Evolutionary conservation across 2,329 filamentous ascomycete species (phyloP).

Genomic region (Ramichloridium luteum): DNA sequence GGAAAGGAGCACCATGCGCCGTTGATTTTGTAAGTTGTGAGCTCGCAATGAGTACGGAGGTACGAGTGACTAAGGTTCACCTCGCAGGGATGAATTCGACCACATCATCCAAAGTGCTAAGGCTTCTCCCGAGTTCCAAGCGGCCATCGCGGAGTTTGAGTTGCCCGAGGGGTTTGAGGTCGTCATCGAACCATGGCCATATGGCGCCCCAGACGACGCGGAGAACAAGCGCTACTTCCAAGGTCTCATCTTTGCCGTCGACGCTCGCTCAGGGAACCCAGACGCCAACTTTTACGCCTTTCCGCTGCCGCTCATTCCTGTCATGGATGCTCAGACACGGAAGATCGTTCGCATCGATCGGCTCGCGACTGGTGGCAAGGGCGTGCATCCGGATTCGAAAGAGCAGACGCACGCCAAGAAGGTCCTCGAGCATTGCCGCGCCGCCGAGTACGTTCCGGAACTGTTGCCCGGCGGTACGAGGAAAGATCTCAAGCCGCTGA

Average conservation of each 20-base stretch:
- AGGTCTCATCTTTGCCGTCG: slow-evolving; percentile 21
- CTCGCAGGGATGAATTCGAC: slow-evolving; percentile 34
- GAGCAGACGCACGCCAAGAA: slow-evolving; percentile 27
- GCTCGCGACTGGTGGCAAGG: slow-evolving; percentile 21
- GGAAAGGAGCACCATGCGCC: slow-evolving; percentile 19
- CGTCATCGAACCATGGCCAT: slow-evolving; percentile 23
- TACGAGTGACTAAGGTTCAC: slow-evolving; percentile 1
- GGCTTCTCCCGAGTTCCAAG: slow-evolving; percentile 28
- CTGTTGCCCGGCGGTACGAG: slow-evolving; percentile 27
- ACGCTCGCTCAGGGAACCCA: slow-evolving; percentile 31
- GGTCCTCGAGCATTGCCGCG: slow-evolving; percentile 37
- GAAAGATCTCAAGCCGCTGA: slow-evolving; percentile 49
- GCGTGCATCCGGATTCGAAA: slow-evolving; percentile 25
- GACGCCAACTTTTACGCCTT: slow-evolving; percentile 24
- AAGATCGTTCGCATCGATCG: slow-evolving; percentile 23
- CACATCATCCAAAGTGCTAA: slow-evolving; percentile 38
- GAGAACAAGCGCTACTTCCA: slow-evolving; percentile 22
- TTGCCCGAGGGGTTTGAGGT: slow-evolving; percentile 20
- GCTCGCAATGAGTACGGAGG: too few species aligned
- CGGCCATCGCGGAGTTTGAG: slow-evolving; percentile 19
- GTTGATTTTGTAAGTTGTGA: slow-evolving; percentile 17
- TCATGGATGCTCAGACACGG: slow-evolving; percentile 19
- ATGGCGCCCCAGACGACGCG: slow-evolving; percentile 19
- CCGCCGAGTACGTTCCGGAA: slow-evolving; percentile 38
- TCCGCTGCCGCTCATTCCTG: slow-evolving; percentile 21